Evolutionary conservation across 179 eudicot genomes (phyloP).

Genomic region (Camellia oleifera): DNA sequence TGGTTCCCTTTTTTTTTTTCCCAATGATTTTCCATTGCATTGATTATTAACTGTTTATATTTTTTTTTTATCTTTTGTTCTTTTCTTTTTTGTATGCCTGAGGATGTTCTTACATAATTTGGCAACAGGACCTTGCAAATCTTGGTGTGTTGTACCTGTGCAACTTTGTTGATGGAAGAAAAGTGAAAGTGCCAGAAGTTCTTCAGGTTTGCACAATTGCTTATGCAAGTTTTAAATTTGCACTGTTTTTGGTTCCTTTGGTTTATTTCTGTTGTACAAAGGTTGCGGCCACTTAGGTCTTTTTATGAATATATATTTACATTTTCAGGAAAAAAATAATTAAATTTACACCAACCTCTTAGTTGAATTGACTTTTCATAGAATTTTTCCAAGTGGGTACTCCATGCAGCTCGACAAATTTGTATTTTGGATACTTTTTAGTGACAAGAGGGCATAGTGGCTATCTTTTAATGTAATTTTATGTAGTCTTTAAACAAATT

Average conservation of each 20-base stretch:
- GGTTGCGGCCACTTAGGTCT: too few relatives aligned
- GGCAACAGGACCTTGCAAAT: conserved; percentile 53
- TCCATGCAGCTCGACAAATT: too few relatives aligned
- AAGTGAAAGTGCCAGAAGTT: conserved; percentile 31
- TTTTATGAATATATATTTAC: too few relatives aligned
- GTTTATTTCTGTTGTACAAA: too few relatives aligned
- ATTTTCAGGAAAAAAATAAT: too few relatives aligned
- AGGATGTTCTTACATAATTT: conserved; percentile 14
- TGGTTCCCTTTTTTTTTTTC: not conserved
- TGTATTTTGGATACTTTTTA: not conserved
- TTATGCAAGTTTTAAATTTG: not conserved
- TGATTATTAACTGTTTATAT: not conserved
- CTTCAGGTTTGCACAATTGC: conserved; percentile 31
- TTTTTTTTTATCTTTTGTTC: not conserved
- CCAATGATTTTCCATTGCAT: not conserved
- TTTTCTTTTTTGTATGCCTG: not conserved
- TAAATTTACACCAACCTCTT: not conserved
- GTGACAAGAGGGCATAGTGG: not conserved
- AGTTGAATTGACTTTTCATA: not conserved
- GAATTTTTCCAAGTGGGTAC: not conserved
- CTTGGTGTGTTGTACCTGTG: conserved; percentile 53
- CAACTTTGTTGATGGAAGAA: conserved; percentile 45
- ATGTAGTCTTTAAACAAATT: not conserved
- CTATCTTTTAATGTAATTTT: not conserved
- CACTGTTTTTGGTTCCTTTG: too few relatives aligned